Conservation (phyloP, 2,329 filamentous ascomycete species). For the Bimuria novae-zelandiae region DNA sequence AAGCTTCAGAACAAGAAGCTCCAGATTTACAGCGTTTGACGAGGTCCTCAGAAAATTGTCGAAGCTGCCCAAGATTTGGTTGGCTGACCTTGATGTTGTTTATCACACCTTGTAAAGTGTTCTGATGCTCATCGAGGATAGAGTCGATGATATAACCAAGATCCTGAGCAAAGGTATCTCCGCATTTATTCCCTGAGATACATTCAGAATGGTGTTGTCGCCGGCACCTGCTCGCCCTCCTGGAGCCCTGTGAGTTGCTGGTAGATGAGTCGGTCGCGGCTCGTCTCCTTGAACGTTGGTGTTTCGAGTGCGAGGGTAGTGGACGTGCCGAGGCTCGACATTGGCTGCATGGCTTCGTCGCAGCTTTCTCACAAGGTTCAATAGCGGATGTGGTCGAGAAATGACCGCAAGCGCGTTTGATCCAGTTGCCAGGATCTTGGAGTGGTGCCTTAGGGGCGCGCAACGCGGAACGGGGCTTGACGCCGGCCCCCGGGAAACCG, state of each 20-base stretch:
- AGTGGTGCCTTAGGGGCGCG: conserved; percentile 19
- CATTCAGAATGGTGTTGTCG: conserved; percentile 21
- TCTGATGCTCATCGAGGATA: conserved; percentile 48
- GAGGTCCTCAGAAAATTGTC: conserved; percentile 23
- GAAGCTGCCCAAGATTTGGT: conserved; percentile 22
- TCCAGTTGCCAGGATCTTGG: conserved; percentile 29
- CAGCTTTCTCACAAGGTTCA: conserved; percentile 22
- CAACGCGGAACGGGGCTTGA: conserved; percentile 24
- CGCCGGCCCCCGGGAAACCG: conserved; percentile 38
- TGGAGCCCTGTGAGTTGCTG: conserved; percentile 14
- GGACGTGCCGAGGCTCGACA: conserved; percentile 20
- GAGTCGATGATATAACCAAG: conserved; percentile 46
- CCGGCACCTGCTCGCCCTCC: conserved; percentile 3
- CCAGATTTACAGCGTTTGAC: conserved; percentile 19
- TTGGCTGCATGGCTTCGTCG: conserved; percentile 22
- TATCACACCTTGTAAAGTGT: conserved; percentile 46
- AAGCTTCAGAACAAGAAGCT: conserved; percentile 6
- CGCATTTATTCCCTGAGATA: conserved; percentile 26
- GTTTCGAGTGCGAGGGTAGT: conserved; percentile 6
- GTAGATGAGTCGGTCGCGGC: conserved; percentile 21
- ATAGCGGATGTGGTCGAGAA: conserved; percentile 23
- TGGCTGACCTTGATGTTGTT: conserved; percentile 40
- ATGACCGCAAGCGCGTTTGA: conserved; percentile 36
- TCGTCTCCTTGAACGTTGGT: conserved; percentile 11
- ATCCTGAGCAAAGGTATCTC: conserved; percentile 38